These are phyloP conservation scores for Fraxinus latifolia DNA, from an alignment of 305 asterid genomes.

Conservation along the genomic window DNA sequence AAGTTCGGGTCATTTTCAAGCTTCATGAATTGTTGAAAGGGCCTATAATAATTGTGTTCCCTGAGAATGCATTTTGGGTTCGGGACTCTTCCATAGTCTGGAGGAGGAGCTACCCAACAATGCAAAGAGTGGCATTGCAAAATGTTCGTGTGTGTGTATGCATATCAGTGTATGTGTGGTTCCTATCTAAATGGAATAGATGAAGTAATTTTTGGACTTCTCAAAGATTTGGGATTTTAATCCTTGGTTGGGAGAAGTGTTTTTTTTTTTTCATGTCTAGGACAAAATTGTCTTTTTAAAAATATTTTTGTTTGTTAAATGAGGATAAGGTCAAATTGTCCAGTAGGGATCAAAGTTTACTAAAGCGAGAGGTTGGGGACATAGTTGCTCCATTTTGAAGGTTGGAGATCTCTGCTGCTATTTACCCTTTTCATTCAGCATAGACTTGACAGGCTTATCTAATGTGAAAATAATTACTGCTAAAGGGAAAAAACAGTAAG, in stretches of 20 bases:
- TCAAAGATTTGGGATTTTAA: not conserved
- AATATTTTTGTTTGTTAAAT: not conserved
- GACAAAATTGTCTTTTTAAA: not conserved
- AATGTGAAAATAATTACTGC: not conserved
- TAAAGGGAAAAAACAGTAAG: not conserved
- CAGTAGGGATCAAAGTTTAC: not conserved
- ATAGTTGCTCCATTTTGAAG: not conserved
- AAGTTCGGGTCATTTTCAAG: not conserved
- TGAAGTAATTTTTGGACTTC: not conserved
- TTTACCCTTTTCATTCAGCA: not conserved
- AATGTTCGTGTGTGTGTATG: not conserved
- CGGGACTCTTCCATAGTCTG: not conserved
- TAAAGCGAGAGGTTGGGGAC: not conserved
- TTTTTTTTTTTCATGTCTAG: not conserved
- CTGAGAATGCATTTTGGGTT: not conserved
- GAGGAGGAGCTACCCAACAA: not conserved
- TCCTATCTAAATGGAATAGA: not conserved
- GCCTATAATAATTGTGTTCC: not conserved
- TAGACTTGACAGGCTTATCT: not conserved
- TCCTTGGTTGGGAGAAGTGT: not conserved
- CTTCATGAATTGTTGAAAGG: constrained; percentile 14
- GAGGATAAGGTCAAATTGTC: not conserved
- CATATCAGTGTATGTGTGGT: not conserved
- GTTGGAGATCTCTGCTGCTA: not conserved
- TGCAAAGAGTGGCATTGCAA: not conserved